Conservation (phyloP, 129 eudicot genomes). For the Scalesia atractyloides region DNA sequence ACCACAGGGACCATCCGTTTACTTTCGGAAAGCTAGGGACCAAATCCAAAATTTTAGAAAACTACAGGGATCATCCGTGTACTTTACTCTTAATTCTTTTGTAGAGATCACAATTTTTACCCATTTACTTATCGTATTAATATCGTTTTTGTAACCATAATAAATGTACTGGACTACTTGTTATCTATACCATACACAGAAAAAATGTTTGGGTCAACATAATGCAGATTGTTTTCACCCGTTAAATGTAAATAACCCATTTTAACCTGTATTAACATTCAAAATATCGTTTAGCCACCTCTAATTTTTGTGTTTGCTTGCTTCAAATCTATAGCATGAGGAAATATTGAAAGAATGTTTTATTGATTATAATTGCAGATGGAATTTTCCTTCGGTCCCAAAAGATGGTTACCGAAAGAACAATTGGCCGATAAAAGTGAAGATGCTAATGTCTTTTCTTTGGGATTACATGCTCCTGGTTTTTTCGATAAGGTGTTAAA, state of each 20-base stretch:
- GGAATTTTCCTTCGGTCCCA: constrained; percentile 92
- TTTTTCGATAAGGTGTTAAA: constrained; percentile 88
- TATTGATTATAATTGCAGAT: constrained; percentile 49
- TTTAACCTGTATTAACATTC: not conserved
- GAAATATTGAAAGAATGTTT: constrained; percentile 12
- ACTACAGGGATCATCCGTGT: too few relatives aligned
- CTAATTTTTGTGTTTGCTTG: not conserved
- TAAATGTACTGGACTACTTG: not conserved
- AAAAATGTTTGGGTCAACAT: not conserved
- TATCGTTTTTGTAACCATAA: not conserved
- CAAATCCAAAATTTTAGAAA: too few relatives aligned
- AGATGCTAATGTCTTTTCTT: constrained; percentile 51
- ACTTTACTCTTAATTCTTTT: not conserved
- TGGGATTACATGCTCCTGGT: constrained; percentile 99
- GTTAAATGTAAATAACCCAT: not conserved
- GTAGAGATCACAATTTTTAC: not conserved
- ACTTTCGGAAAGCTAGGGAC: too few relatives aligned
- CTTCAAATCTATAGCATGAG: not conserved
- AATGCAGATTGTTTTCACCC: not conserved
- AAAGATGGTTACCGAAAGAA: constrained; percentile 77
- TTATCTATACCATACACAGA: not conserved
- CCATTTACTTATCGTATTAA: not conserved
- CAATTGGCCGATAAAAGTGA: constrained; percentile 44
- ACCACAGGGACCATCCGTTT: too few relatives aligned
- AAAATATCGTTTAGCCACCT: not conserved